phyloP scores from a whole-genome alignment of 257 asterid species.

The Solanum corneliomulleri region DNA sequence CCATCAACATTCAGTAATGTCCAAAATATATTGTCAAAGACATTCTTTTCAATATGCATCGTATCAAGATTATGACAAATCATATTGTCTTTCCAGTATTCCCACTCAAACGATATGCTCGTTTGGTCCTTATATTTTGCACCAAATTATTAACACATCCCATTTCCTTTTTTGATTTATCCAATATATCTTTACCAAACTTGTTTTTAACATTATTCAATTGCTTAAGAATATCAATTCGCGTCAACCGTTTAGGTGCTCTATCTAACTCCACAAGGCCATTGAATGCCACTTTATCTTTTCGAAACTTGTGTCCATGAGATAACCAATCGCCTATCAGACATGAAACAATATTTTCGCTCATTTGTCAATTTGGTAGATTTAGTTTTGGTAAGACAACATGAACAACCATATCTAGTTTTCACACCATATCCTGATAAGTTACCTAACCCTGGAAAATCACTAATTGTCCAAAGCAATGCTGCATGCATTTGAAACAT shows the following conservation, averaged over 20 bases:
- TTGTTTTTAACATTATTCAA: neutral
- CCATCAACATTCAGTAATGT: neutral
- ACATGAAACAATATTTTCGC: neutral
- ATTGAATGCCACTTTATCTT: neutral
- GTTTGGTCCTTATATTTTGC: neutral
- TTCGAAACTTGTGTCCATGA: neutral
- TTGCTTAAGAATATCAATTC: neutral
- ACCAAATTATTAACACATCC: neutral
- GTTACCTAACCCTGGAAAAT: neutral
- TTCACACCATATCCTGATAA: neutral
- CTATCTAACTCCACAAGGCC: neutral
- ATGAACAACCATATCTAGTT: neutral
- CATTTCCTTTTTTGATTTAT: neutral
- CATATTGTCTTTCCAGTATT: neutral
- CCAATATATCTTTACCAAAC: neutral
- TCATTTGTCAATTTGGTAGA: neutral
- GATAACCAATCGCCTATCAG: neutral
- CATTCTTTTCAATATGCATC: constrained; percentile 3
- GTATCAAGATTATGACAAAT: constrained; percentile 1
- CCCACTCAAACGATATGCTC: constrained; percentile 1
- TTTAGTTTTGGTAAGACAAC: neutral
- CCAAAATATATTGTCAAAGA: neutral
- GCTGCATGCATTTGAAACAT: neutral
- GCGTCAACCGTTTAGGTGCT: neutral
- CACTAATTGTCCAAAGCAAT: neutral